Evolutionary conservation across 257 asterid genomes (phyloP).

Genomic region (Solanum sitiens): DNA sequence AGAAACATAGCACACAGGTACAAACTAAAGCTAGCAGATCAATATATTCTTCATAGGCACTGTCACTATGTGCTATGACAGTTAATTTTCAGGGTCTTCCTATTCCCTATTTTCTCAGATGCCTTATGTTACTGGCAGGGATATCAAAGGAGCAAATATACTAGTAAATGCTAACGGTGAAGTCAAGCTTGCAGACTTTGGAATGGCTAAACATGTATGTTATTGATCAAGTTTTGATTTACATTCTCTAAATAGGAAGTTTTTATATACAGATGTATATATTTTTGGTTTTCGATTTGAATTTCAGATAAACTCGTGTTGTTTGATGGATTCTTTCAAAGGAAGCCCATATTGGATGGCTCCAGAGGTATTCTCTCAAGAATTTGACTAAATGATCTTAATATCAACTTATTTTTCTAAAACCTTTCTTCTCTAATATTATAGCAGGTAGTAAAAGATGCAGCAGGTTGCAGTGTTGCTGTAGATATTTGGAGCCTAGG

Average conservation of each 20-base stretch:
- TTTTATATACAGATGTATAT: background rate
- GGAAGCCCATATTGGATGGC: constrained; percentile 72
- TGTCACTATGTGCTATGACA: background rate
- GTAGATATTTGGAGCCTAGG: constrained; percentile 84
- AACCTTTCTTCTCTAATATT: background rate
- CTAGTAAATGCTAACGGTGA: constrained; percentile 63
- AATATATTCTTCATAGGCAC: background rate
- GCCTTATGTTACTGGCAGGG: constrained; percentile 17
- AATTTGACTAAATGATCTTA: background rate
- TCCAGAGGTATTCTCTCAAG: constrained; percentile 37
- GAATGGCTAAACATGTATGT: constrained; percentile 67
- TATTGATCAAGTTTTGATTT: background rate
- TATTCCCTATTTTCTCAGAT: background rate
- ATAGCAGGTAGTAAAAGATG: constrained; percentile 34
- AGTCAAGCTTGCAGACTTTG: constrained; percentile 63
- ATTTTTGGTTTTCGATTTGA: background rate
- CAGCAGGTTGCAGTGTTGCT: constrained; percentile 34
- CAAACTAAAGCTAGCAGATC: background rate
- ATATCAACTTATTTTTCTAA: background rate
- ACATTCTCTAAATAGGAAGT: background rate
- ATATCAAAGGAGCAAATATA: constrained; percentile 64
- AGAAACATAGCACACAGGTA: constrained; percentile 56
- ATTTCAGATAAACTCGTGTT: constrained; percentile 45
- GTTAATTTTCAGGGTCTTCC: background rate
- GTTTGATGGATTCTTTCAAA: constrained; percentile 40